Evolutionary conservation across 140 eudicot species (phyloP), one percentile per base, ranked within the genome.

Genomic region (Ambrosia hybrid): DNA sequence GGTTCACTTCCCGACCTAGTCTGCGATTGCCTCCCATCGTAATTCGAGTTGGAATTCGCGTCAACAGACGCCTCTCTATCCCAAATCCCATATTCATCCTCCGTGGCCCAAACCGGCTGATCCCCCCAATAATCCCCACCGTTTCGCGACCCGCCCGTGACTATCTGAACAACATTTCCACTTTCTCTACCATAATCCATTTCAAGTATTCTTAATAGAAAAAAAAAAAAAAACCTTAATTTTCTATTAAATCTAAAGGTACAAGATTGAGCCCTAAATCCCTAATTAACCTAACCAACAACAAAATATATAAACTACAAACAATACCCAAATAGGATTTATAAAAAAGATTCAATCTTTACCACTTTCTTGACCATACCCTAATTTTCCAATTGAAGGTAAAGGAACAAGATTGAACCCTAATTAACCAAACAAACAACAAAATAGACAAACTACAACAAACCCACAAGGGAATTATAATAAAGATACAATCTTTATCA

Each of bases 101-200:
- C 98, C 2, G 98, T 90, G 0, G 97, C 96, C 97, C 97, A 93
- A 26, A 87, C 81, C 0, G 91, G 85, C 70, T 92, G 96, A 68
- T 93, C 98, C 30, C 85, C 95, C 96, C 92, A 92, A 76, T 83
- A 87, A 37, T 85, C 98, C 9, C 51, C 76, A 10, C 80, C 75
- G 68, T 78, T 80, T 58, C 83, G 65, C 0, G 87, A 63, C 26
- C 80, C 86, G 9, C 86, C 88, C 4, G 93, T 75, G n/a, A 82
- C 72, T 56, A 87, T 79, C 65, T 87, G 96, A 41, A 87, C 91
- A 72, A 85, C 94, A 77, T 90, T 87, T 16, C 89, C 93, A 51
- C 78, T 74, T 66, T 90, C 91, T 65, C 84, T 81, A 48, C 85
- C 83, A 2, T 76, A 87, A 81, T 90, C 94, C 96, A 87, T 90